A percentile compares a stretch with the other conserved stretches of the same genome.
Conservation (phyloP, 345 rosid species). For the Eucalyptus curtisii region DNA sequence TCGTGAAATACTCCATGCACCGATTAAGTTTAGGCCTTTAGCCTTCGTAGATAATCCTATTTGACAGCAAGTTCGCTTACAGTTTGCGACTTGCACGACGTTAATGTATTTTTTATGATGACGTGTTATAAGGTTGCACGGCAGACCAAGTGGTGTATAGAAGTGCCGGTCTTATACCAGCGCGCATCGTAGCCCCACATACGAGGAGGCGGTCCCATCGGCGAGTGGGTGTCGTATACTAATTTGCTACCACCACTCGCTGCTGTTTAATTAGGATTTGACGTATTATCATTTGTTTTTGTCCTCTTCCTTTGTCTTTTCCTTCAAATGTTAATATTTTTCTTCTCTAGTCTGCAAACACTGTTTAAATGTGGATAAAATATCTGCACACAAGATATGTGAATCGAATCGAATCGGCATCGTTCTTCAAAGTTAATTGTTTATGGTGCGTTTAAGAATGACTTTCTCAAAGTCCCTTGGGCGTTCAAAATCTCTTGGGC, state of each 20-base stretch:
- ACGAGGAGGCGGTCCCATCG: neutral
- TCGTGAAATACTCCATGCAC: neutral
- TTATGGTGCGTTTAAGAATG: no score
- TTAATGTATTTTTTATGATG: neutral
- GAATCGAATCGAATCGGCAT: neutral
- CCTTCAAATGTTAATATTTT: neutral
- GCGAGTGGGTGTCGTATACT: neutral
- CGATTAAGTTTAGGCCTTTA: neutral
- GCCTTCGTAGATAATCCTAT: neutral
- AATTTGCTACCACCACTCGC: neutral
- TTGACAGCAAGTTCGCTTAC: neutral
- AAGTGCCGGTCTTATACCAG: neutral
- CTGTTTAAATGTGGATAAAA: neutral
- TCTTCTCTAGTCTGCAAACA: neutral
- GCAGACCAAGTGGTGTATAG: neutral
- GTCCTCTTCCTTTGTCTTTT: neutral
- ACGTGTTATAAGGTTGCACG: neutral
- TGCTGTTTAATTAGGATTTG: neutral
- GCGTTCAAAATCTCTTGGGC: no score
- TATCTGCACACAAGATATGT: neutral
- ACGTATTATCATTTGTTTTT: neutral
- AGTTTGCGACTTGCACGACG: neutral
- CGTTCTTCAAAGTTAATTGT: neutral
- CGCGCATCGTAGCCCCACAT: neutral
- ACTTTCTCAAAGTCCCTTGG: no score